Evolutionary conservation across 2,329 filamentous ascomycete genomes (phyloP), one percentile per base, ranked within the genome.

Genomic region (Sporothrix curviconia): DNA sequence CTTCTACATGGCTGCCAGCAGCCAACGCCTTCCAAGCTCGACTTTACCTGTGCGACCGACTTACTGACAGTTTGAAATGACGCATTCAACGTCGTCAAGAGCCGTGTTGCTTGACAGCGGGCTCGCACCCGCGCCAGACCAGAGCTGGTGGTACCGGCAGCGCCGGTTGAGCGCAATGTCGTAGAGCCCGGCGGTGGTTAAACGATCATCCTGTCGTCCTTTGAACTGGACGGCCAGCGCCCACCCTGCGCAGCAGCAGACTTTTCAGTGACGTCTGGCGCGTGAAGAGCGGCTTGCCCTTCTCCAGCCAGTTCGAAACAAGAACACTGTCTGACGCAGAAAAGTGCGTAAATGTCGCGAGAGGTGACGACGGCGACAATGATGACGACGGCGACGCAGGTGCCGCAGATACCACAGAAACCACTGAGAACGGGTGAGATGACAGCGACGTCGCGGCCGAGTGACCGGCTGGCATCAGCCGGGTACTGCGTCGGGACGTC

Each of bases 111-210:
- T 1, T 8, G 57, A 55, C n/a, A 61, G 55, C n/a, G 30, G 37
- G 34, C 59, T 61, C 7, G 32, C 51, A 3, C 56, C 57, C 2
- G 57, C 53, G 19, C 37, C 46, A 7, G 32, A 34, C 57, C 59
- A 61, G 32, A 37, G 17, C 36, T 57, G 47, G 22, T 57, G 55
- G 28, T 54, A 44, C 30, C 47, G 39, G 39, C 47, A 50, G 12
- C 55, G 47, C 32, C 30, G 55, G 40, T 52, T 57, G 39, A 15
- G 19, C 11, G 34, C 30, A 24, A 57, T 46, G 24, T 28, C 34
- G 30, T 43, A 52, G 9, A 25, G 55, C 11, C n/a, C 49, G 19
- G 39, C 46, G 9, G 17, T n/a, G 28, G 14, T 30, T 37, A n/a
- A n/a, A n/a, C n/a, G n/a, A n/a, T n/a, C n/a, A n/a, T n/a, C n/a